Conservation (phyloP, 441 rosid species). For the Bruguiera hainesii region DNA sequence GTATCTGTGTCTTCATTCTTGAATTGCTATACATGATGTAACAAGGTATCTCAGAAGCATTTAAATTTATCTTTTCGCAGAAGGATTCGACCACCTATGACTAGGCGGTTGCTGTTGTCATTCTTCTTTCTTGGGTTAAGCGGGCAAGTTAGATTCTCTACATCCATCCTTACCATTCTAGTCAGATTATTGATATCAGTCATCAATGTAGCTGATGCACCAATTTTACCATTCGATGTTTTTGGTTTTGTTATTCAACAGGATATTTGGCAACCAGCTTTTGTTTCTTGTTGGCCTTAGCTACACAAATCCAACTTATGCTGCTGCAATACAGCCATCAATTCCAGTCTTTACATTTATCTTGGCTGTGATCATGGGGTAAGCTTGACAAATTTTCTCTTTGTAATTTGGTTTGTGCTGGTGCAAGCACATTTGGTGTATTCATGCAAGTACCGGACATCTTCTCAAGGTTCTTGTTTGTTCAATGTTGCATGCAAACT, state of each 20-base stretch:
- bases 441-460: neutral
- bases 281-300: conserved; percentile 90
- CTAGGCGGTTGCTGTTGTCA: conserved; percentile 56
- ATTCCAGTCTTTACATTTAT: conserved; percentile 96
- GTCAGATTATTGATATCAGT: neutral
- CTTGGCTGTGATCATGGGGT: conserved; percentile 94
- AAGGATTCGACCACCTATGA: conserved; percentile 72
- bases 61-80: conserved; percentile 37
- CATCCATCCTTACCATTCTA: neutral
- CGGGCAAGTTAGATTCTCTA: conserved; percentile 48
- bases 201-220: conserved; percentile 10
- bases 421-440: neutral
- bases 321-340: conserved; percentile 97
- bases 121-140: conserved; percentile 87
- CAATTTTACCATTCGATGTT: neutral
- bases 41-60: neutral
- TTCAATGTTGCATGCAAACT: conserved; percentile 27
- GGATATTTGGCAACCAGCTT: conserved; percentile 98
- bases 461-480: conserved; percentile 17
- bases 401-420: conserved; percentile 4
- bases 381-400: conserved; percentile 22
- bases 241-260: conserved; percentile 28
- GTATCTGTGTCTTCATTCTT: neutral
- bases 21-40: neutral
- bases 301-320: conserved; percentile 96